Conservation (phyloP, 2,329 filamentous ascomycete species). For the Penicillium digitatum region DNA sequence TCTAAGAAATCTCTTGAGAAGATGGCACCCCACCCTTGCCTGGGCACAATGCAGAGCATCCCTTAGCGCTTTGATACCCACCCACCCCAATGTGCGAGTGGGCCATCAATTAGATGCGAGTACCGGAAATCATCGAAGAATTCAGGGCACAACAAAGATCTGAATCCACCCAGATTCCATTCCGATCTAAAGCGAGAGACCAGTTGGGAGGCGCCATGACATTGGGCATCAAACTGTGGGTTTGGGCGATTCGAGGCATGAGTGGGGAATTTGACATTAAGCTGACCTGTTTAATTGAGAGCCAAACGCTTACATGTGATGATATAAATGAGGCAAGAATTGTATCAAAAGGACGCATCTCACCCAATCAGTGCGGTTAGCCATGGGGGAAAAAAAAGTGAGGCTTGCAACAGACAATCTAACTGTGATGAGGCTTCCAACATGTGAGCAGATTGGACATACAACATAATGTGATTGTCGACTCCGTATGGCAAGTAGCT, state of each 20-base stretch:
- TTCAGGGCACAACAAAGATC: conserved; percentile 7
- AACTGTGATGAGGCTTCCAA: conserved; percentile 1
- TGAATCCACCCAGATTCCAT: conserved; percentile 20
- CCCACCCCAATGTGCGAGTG: conserved; percentile 15
- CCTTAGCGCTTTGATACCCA: conserved; percentile 27
- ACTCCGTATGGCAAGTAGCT: neutral
- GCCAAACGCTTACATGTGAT: conserved; percentile 3
- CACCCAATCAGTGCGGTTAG: neutral
- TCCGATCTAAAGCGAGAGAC: conserved; percentile 20
- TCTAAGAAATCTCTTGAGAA: conserved; percentile 12
- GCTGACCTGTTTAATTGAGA: conserved; percentile 24
- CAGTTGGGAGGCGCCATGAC: conserved; percentile 22
- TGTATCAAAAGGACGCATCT: neutral
- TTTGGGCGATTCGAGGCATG: conserved; percentile 17
- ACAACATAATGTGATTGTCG: conserved; percentile 5
- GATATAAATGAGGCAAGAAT: neutral
- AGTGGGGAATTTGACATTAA: conserved; percentile 11
- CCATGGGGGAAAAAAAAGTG: conserved; percentile 5
- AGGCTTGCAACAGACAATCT: conserved; percentile 10
- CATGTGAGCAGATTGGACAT: neutral
- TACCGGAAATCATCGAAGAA: neutral
- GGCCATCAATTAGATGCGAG: conserved; percentile 7
- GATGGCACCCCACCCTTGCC: conserved; percentile 9
- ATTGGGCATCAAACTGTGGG: conserved; percentile 25
- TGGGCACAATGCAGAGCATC: conserved; percentile 20